Evolutionary conservation across 2,329 filamentous ascomycete genomes (phyloP), one percentile per base, ranked within the genome.

Genomic region (Ophidiomyces ophidiicola): DNA sequence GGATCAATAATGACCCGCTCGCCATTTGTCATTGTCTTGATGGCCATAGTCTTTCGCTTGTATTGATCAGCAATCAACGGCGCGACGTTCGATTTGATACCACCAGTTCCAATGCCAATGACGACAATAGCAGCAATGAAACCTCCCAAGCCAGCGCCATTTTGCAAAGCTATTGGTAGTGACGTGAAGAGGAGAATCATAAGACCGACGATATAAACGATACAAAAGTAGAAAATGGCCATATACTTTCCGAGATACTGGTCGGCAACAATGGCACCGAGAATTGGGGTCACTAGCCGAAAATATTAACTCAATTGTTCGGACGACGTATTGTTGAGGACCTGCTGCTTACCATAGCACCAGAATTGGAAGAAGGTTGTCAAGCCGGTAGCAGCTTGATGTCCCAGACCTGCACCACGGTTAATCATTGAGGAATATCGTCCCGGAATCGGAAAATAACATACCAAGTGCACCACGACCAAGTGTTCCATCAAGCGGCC

Each of bases 1-100:
- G 78, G 77, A 48, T 82, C 78, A 18, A 81, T 70, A 46, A 83
- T 68, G 39, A 82, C 74, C 12, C 66, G 63, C 53, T 72, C 62
- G 14, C 69, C 70, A 32, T 61, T 63, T 45, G 60, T 57, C 29
- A 53, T 53, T 11, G 60, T 63, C 42, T 55, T 54, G 14, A 64
- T 52, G 36, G 61, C 66, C 63, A 68, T 74, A 55, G 57, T 73
- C 56, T 68, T 74, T 50, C 66, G 61, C 39, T 66, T 68, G 49
- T 80, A 78, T 60, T 82, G 78, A 47, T 82, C 78, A 36, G 75
- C 76, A 49, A 77, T 76, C 44, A 73, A 51, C 32, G 69, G 70
- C 36, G 67, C 63, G 31, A 72, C 69, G 56, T 80, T 81, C 48
- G 74, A 72, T 62, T 82, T 82, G 64, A 82, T 80, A 44, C 75